Evolutionary conservation across 805 yeast species (phyloP), one percentile per base, ranked within the genome.

Genomic region (Wickerhamomyces silvicola): DNA sequence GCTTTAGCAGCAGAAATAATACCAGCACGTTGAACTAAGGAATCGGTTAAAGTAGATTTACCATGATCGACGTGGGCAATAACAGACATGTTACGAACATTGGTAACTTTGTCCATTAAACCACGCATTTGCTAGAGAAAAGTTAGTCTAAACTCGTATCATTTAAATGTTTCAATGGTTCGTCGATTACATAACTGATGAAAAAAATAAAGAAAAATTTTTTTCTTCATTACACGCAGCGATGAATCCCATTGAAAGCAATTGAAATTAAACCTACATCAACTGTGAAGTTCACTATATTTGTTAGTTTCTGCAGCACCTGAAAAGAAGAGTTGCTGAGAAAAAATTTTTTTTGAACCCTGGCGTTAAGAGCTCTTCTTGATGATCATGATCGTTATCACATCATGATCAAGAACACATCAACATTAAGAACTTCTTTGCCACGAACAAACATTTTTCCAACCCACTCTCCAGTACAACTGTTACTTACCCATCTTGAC

Each of bases 41-140:
- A 92, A 73, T 90, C 98, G 70, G 98, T 90, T 70, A 90, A 81
- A 59, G 98, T 90, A 54, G 97, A 88, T 72, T 90, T 90, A 76
- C 98, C 98, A 79, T 92, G 98, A 80, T 90, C 98, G 83, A 90
- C 97, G 78, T 90, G 98, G 63, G 98, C 98, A 81, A 92, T 92
- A 71, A 90, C 98, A 72, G 97, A 90, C 94, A 90, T 92, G 94
- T 92, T 92, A 79, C 98, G 96, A 64, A 92, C 97, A 68, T 90
- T 90, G 72, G 97, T 82, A 78, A 88, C 96, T 74, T 81, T 82
- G 94, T 92, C 97, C 98, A 90, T 90, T 72, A 90, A 81, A 64
- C 72, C 87, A 76, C 98, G 94, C 81, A 92, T 90, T 76, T 92
- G 97, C 72, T 68, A 51, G 10, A 14, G 18, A 20, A 22, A 18